phyloP scores from a whole-genome alignment of 257 asterid genomes.

The Solanum rostratum region DNA sequence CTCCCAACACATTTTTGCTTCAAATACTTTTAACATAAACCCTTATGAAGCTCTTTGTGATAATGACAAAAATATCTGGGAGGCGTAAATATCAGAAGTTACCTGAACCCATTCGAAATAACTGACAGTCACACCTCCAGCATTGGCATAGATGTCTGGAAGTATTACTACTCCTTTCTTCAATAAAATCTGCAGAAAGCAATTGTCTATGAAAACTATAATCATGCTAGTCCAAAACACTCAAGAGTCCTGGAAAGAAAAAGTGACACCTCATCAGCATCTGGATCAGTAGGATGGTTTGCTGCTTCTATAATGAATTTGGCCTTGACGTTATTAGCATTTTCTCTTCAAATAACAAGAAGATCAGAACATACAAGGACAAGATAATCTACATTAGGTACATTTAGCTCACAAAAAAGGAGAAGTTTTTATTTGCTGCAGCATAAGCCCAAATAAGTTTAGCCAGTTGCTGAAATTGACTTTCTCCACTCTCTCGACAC shows the following conservation, averaged over 20 bases:
- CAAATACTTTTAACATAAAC: background rate
- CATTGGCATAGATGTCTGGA: slow-evolving; percentile 80
- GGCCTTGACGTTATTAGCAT: slow-evolving; percentile 61
- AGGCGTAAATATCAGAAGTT: background rate
- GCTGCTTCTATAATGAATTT: slow-evolving; percentile 85
- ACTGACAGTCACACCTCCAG: slow-evolving; percentile 94
- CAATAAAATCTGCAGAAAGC: slow-evolving; percentile 51
- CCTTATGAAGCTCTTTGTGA: background rate
- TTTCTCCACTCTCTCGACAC: background rate
- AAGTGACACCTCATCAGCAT: slow-evolving; percentile 71
- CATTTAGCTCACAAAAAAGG: background rate
- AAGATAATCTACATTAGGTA: background rate
- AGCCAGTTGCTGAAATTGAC: background rate
- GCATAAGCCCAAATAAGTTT: background rate
- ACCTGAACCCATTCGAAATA: slow-evolving; percentile 99
- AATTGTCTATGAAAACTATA: background rate
- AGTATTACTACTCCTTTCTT: slow-evolving; percentile 67
- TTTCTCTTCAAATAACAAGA: slow-evolving; percentile 42
- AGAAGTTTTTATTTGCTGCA: background rate
- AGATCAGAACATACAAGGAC: background rate
- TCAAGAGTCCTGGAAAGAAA: background rate
- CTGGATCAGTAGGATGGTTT: slow-evolving; percentile 91
- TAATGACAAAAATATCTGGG: background rate
- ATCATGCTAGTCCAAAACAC: background rate
- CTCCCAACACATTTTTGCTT: background rate